Base-by-base conservation (phyloP, 2,329 filamentous ascomycete species). In the Alternaria viburni region DNA sequence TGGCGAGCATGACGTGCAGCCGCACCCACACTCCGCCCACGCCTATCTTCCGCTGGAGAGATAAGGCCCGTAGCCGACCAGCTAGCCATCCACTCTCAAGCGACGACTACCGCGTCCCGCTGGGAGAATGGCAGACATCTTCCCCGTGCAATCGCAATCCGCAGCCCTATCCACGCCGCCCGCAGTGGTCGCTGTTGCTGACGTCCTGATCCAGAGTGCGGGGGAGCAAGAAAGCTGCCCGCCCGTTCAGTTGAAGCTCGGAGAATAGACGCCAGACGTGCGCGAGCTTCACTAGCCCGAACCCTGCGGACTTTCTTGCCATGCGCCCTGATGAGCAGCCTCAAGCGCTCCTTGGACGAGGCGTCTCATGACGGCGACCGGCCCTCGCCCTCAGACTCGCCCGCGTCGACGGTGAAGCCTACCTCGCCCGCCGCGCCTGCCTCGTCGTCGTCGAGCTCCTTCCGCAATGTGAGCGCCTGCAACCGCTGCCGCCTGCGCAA, bases 401-500 rank as follows among this genome's bases (percentile, higher is more conserved):
- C 68, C 11, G 64, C 64, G 41, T 64, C 67, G 57, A 67, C 67
- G 43, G 67, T 62, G 52, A 79, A 78, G 71, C 70, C 75, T 41
- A 54, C 71, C 41, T 78, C 74, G 69, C 75, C 77, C 17, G 66
- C 72, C 26, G 70, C 74, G 54, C 69, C 74, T 49, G 62, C 71
- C 19, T 71, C 77, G 43, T 64, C 71, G 17, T 71, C 77, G 45
- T 80, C 79, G 64, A 67, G 47, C 65, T 78, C 79, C 50, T 81
- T 81, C 70, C 80, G 80, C 69, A 81, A 81, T 79, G 95, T 98
- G 68, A 96, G 92, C 79, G 95, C 95, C 60, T 98, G 95, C 82
- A 97, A 97, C 83, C 74, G 74, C 64, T 98, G 95, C 80, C 88
- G 95, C 49, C 83, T 96, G 78, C 88, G 95, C 74, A 98, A 98